These are phyloP conservation scores for Purpureocillium lavendulum DNA, from an alignment of 2,329 filamentous ascomycete genomes.

Conservation along the genomic window DNA sequence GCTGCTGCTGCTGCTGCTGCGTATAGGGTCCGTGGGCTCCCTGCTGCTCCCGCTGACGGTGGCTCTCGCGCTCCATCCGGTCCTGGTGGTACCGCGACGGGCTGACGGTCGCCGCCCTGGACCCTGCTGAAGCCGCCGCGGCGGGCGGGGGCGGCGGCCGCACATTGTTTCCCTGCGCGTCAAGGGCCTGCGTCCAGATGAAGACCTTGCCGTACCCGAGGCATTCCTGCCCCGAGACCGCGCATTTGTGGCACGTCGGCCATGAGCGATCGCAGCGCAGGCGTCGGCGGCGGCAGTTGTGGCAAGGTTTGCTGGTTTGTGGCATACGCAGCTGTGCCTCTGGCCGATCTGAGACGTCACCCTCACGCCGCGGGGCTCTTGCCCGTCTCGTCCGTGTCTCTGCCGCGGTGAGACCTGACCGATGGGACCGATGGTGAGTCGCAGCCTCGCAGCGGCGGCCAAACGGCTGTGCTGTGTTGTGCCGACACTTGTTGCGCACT, in stretches of 20 bases:
- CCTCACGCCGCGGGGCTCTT: background rate
- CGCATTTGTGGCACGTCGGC: slow-evolving; percentile 52
- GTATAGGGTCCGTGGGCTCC: too few relatives aligned
- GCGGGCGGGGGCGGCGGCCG: slow-evolving; percentile 19
- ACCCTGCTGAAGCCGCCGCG: slow-evolving; percentile 1
- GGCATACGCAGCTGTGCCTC: slow-evolving; percentile 13
- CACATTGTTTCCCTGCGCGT: slow-evolving; percentile 35
- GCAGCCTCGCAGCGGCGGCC: too few relatives aligned
- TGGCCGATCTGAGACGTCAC: slow-evolving; percentile 2
- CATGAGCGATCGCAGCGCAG: slow-evolving; percentile 54
- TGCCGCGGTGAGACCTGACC: too few relatives aligned
- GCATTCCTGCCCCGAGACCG: slow-evolving; percentile 45
- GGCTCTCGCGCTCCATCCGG: too few relatives aligned
- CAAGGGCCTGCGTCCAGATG: slow-evolving; percentile 48
- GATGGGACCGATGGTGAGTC: too few relatives aligned
- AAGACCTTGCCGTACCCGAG: slow-evolving; percentile 54
- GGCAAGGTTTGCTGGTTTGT: slow-evolving; percentile 39
- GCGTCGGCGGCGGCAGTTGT: slow-evolving; percentile 53
- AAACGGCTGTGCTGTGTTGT: too few relatives aligned
- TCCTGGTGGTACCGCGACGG: too few relatives aligned
- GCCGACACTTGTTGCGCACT: too few relatives aligned
- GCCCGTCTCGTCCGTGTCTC: background rate
- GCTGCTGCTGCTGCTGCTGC: too few relatives aligned
- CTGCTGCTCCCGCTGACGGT: too few relatives aligned
- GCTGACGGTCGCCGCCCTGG: too few relatives aligned